Percentiles rank a stretch among this genome's conserved stretches.
These are phyloP conservation scores for Oryza punctata DNA, from an alignment of 176 grass and related monocot species.

Conservation along the genomic window DNA sequence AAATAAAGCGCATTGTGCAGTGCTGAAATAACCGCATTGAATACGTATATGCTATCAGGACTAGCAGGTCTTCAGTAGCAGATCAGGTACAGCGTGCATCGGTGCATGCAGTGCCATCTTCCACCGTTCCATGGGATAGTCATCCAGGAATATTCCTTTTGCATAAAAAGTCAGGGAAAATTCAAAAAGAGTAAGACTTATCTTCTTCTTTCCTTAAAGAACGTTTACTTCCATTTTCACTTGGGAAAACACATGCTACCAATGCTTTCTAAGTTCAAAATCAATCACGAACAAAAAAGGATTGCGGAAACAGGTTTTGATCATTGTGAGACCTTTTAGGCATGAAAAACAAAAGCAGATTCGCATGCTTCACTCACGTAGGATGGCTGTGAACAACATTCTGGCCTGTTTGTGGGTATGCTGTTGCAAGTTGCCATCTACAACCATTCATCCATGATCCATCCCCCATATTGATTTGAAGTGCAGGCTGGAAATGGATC, in stretches of 20 bases:
- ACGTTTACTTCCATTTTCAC: slow-evolving; percentile 19
- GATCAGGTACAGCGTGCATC: background rate
- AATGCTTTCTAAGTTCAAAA: background rate
- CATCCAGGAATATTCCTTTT: background rate
- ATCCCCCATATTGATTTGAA: background rate
- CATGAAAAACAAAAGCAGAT: slow-evolving; percentile 9
- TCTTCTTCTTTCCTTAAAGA: background rate
- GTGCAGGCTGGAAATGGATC: background rate
- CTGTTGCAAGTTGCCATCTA: background rate
- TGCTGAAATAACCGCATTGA: no score
- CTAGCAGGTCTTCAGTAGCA: background rate
- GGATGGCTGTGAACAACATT: background rate
- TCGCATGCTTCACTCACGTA: background rate
- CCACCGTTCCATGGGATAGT: background rate
- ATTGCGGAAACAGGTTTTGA: background rate
- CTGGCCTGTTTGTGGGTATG: background rate
- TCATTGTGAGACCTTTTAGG: background rate
- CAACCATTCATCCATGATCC: background rate
- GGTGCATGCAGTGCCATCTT: no score
- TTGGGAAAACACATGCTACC: background rate
- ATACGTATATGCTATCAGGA: background rate
- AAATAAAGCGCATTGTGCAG: no score
- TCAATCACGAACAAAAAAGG: background rate
- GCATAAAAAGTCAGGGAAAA: slow-evolving; percentile 17
- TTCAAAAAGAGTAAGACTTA: slow-evolving; percentile 37